phyloP scores from a whole-genome alignment of 768 basidiomycete genomes.

The Coprinellus micaceus region DNA sequence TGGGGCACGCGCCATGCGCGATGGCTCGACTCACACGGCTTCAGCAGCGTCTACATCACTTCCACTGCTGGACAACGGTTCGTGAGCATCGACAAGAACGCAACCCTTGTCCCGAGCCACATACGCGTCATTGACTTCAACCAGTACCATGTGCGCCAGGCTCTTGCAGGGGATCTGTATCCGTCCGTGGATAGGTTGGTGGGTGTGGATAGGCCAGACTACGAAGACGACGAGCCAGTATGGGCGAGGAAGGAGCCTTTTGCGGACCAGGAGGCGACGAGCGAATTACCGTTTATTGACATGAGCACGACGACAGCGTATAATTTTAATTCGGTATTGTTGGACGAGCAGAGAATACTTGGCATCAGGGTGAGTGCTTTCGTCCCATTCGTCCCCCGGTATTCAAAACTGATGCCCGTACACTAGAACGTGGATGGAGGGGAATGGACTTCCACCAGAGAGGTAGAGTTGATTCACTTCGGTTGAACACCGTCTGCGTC shows the following conservation, averaged over 20 bases:
- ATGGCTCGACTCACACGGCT: conserved; percentile 5
- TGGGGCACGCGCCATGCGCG: conserved; percentile 9
- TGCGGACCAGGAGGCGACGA: neutral
- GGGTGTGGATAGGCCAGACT: conserved; percentile 1
- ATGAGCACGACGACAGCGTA: conserved; percentile 10
- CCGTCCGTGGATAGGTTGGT: conserved; percentile 14
- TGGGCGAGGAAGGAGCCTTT: neutral
- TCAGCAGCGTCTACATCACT: conserved; percentile 11
- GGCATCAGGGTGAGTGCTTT: conserved; percentile 29
- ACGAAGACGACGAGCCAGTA: neutral
- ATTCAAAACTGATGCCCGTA: neutral
- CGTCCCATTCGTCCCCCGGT: neutral
- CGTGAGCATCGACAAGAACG: conserved; percentile 8
- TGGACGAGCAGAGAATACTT: conserved; percentile 41
- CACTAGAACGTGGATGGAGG: neutral
- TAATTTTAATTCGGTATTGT: conserved; percentile 29
- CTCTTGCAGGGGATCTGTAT: neutral
- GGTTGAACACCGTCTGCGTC: too few species aligned
- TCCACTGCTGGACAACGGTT: conserved; percentile 13
- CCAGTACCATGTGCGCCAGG: conserved; percentile 4
- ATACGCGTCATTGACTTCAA: conserved; percentile 25
- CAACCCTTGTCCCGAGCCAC: neutral
- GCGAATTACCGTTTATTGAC: conserved; percentile 24
- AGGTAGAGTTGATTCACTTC: neutral
- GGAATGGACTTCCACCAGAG: neutral